Conservation (phyloP, 176 grass and related monocot species). For the Juncus effusus region DNA sequence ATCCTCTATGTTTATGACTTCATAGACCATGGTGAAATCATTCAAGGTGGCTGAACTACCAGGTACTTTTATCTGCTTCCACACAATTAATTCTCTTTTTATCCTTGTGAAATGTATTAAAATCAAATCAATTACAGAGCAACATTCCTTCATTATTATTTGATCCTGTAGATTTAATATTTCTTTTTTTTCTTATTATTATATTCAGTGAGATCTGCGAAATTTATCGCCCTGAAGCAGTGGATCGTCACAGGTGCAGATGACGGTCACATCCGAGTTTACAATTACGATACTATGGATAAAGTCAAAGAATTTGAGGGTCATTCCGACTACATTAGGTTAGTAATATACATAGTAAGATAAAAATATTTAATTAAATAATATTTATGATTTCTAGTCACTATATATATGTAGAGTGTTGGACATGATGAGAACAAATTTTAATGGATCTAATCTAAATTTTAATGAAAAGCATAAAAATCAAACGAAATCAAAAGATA, state of each 20-base stretch:
- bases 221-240: constrained; percentile 85
- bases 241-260: constrained; percentile 99
- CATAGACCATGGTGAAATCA: constrained; percentile 97
- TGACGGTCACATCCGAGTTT: constrained; percentile 83
- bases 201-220: constrained; percentile 75
- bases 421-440: no score
- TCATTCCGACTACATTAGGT: constrained; percentile 90
- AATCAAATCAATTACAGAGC: constrained; percentile 8
- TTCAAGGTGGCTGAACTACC: constrained; percentile 91
- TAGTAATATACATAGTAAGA: no score
- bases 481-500: no score
- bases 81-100: background rate
- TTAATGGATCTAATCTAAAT: no score
- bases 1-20: constrained; percentile 20
- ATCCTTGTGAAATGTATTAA: constrained; percentile 5
- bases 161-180: no score
- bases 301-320: constrained; percentile 93
- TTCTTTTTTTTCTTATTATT: no score
- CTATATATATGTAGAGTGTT: no score
- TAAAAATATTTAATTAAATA: constrained; percentile 28
- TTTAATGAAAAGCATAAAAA: no score
- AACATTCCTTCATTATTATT: no score
- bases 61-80: constrained; percentile 41
- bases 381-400: background rate
- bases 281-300: constrained; percentile 94